A percentile compares a stretch with the other conserved stretches of the same genome.
phyloP scores from a whole-genome alignment of 2,329 filamentous ascomycete genomes.

The Chaetomium sp. region DNA sequence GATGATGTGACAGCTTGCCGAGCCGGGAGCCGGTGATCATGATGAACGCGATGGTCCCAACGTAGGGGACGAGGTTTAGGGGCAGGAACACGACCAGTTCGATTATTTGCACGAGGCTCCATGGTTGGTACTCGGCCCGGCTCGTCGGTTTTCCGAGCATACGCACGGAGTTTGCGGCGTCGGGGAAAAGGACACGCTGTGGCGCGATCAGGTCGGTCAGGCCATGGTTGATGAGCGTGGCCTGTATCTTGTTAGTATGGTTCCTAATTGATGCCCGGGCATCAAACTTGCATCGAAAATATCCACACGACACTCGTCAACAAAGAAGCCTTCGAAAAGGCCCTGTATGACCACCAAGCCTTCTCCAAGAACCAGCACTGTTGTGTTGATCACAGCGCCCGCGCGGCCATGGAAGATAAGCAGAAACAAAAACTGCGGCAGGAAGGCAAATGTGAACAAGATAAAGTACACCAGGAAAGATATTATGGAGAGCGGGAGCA shows the following conservation, averaged over 20 bases:
- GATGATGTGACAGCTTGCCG: constrained; percentile 83
- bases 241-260: constrained; percentile 31
- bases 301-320: constrained; percentile 71
- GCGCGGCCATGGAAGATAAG: constrained; percentile 74
- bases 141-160: constrained; percentile 76
- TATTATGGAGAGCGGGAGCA: constrained; percentile 75
- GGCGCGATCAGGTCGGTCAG: constrained; percentile 62
- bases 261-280: neutral
- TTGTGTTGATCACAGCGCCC: constrained; percentile 83
- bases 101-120: constrained; percentile 82
- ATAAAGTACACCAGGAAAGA: constrained; percentile 77
- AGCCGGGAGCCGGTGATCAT: constrained; percentile 80
- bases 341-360: constrained; percentile 63
- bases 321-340: constrained; percentile 74
- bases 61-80: constrained; percentile 78
- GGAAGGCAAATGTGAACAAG: constrained; percentile 80
- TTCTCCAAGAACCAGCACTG: constrained; percentile 80
- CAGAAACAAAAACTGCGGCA: constrained; percentile 84
- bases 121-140: constrained; percentile 75
- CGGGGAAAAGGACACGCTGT: constrained; percentile 57
- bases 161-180: constrained; percentile 66
- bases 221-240: constrained; percentile 68
- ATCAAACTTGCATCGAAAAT: constrained; percentile 63
- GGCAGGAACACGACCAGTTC: constrained; percentile 76
- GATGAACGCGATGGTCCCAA: constrained; percentile 80